phyloP scores from a whole-genome alignment of 2,329 filamentous ascomycete species.

The Neonectria punicea region DNA sequence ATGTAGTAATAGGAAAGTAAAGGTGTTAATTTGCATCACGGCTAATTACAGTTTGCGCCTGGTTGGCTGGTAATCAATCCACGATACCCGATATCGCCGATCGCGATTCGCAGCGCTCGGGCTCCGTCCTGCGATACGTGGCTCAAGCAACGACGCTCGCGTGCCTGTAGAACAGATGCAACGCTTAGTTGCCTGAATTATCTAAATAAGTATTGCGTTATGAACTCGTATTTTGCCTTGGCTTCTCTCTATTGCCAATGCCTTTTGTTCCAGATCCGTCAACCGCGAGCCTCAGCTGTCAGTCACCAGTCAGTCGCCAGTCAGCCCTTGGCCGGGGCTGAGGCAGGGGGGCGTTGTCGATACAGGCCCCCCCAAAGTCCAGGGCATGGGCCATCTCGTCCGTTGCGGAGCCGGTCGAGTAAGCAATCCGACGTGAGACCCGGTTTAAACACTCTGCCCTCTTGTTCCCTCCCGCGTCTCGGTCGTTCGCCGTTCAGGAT shows the following conservation, averaged over 20 bases:
- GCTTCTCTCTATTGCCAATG: neutral
- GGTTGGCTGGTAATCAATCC: neutral
- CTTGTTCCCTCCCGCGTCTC: slow-evolving; percentile 3
- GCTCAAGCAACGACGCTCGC: neutral
- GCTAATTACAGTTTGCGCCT: neutral
- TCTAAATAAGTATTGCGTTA: slow-evolving; percentile 1
- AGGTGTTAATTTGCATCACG: neutral
- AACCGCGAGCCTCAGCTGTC: neutral
- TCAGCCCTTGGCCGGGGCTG: slow-evolving; percentile 11
- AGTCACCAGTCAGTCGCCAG: neutral
- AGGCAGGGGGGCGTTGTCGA: slow-evolving; percentile 11
- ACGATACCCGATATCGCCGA: neutral
- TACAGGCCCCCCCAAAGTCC: neutral
- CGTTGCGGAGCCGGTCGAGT: slow-evolving; percentile 36
- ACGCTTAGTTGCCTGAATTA: neutral
- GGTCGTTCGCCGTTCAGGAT: slow-evolving; percentile 14
- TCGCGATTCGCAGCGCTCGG: neutral
- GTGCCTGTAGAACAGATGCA: neutral
- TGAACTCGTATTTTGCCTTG: neutral
- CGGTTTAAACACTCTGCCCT: slow-evolving; percentile 7
- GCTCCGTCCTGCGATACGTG: neutral
- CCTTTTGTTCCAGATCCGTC: neutral
- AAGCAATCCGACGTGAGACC: slow-evolving; percentile 18
- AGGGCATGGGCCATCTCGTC: neutral
- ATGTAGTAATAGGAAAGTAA: neutral